These are phyloP conservation scores for Penicillium chermesinum DNA, from an alignment of 495 filamentous ascomycete genomes.

Conservation along the genomic window DNA sequence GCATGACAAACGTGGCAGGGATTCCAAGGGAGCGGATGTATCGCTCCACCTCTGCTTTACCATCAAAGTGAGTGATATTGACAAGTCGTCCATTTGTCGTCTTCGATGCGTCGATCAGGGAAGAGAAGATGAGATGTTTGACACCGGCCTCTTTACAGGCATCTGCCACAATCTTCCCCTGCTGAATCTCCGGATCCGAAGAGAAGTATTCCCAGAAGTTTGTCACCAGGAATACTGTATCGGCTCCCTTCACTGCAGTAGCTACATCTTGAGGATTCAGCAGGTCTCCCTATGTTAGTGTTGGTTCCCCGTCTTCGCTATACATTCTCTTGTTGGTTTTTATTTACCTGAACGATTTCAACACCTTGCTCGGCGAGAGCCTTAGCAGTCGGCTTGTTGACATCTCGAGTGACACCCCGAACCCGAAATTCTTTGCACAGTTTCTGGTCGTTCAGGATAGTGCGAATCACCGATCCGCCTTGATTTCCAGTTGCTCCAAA, in stretches of 20 bases:
- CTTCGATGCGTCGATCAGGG: conserved; percentile 15
- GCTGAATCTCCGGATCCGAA: conserved; percentile 34
- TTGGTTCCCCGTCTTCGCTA: too few species aligned
- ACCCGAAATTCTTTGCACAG: conserved; percentile 36
- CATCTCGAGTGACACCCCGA: conserved; percentile 29
- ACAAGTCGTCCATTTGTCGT: conserved; percentile 14
- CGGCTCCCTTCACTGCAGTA: conserved; percentile 27
- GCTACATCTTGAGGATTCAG: conserved; percentile 43
- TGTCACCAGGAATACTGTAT: conserved; percentile 30
- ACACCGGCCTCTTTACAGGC: conserved; percentile 31
- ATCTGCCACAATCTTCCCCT: conserved; percentile 53
- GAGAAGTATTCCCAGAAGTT: conserved; percentile 20
- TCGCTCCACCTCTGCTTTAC: conserved; percentile 37
- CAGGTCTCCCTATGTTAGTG: conserved; percentile 40
- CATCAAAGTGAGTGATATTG: conserved; percentile 25
- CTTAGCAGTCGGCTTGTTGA: conserved; percentile 19
- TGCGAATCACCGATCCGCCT: conserved; percentile 26
- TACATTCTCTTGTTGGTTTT: background rate
- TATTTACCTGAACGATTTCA: conserved; percentile 19
- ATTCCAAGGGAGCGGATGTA: conserved; percentile 40
- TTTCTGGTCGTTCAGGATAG: conserved; percentile 19
- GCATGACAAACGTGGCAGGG: conserved; percentile 19
- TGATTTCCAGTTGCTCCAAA: conserved; percentile 44
- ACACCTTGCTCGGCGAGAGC: conserved; percentile 17
- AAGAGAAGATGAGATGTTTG: conserved; percentile 23